phyloP scores from a whole-genome alignment of 768 basidiomycete genomes.

The Dentipellis sp. region DNA sequence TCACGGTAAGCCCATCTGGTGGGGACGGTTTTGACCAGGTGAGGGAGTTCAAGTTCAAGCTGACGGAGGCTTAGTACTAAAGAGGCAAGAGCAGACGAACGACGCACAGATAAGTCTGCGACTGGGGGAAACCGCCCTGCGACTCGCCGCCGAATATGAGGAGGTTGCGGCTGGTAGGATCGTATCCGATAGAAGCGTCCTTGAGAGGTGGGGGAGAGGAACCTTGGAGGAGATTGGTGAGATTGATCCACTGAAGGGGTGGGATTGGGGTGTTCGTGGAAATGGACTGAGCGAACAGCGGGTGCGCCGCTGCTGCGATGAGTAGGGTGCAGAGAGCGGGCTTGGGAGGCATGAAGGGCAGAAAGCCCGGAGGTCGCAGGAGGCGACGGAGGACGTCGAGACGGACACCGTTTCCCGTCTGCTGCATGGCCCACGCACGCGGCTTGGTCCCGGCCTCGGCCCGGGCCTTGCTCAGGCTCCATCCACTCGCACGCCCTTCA shows the following conservation, averaged over 20 bases:
- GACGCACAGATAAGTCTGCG: constrained; percentile 60
- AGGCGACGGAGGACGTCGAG: too few relatives aligned
- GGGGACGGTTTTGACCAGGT: constrained; percentile 52
- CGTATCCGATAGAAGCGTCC: constrained; percentile 60
- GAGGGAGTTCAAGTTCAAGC: constrained; percentile 53
- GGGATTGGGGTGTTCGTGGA: constrained; percentile 47
- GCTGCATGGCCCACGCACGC: too few relatives aligned
- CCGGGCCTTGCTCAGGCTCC: too few relatives aligned
- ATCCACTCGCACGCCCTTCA: too few relatives aligned
- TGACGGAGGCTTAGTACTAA: constrained; percentile 17
- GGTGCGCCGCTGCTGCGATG: constrained; percentile 17
- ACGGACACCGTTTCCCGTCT: too few relatives aligned
- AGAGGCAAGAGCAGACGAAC: neutral
- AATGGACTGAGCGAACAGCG: constrained; percentile 32
- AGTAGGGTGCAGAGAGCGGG: constrained; percentile 15
- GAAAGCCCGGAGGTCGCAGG: constrained; percentile 1
- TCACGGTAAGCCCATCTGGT: constrained; percentile 33
- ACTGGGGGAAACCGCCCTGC: constrained; percentile 49
- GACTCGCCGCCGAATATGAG: constrained; percentile 75
- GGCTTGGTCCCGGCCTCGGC: too few relatives aligned
- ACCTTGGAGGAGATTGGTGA: constrained; percentile 47
- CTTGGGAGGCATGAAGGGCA: constrained; percentile 4
- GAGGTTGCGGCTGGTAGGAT: constrained; percentile 39
- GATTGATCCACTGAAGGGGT: constrained; percentile 64
- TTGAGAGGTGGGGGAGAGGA: constrained; percentile 49